These are phyloP conservation scores for Pseudozyma thailandica DNA, from an alignment of 1,284 basidiomycete genomes.

Conservation along the genomic window DNA sequence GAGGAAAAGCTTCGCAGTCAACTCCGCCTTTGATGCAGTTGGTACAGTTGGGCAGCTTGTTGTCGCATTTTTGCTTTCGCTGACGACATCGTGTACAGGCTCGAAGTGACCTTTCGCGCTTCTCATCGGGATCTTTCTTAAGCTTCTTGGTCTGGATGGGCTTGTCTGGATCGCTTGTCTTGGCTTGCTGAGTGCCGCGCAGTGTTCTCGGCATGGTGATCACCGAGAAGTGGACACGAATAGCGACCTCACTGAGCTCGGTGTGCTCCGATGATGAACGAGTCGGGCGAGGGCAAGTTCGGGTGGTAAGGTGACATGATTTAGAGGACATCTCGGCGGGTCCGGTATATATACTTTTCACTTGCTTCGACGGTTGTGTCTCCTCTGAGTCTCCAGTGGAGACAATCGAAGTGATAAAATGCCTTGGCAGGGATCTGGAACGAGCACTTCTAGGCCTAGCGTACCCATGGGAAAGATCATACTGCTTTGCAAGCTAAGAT, in stretches of 20 bases:
- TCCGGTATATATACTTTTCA: not conserved
- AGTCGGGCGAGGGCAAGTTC: not conserved
- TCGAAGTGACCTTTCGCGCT: constrained; percentile 31
- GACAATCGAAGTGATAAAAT: too few species aligned
- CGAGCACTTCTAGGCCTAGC: too few species aligned
- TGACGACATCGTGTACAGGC: constrained; percentile 46
- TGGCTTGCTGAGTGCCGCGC: constrained; percentile 7
- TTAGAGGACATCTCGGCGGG: not conserved
- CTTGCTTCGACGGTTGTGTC: too few species aligned
- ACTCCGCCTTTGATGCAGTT: constrained; percentile 45
- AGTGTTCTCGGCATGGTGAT: constrained; percentile 5
- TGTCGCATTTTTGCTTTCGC: constrained; percentile 49
- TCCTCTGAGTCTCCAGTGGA: too few species aligned
- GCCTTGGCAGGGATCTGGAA: too few species aligned
- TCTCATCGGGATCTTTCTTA: not conserved
- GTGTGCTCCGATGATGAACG: not conserved
- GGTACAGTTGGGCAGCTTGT: constrained; percentile 34
- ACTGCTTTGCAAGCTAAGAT: too few species aligned
- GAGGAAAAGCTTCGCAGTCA: constrained; percentile 26
- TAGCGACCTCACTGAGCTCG: not conserved
- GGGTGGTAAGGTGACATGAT: not conserved
- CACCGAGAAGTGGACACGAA: not conserved
- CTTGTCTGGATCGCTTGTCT: not conserved
- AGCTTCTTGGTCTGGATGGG: not conserved
- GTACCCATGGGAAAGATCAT: too few species aligned